These are phyloP conservation scores for Fusarium palustre DNA, from an alignment of 2,329 filamentous ascomycete genomes.

Conservation along the genomic window DNA sequence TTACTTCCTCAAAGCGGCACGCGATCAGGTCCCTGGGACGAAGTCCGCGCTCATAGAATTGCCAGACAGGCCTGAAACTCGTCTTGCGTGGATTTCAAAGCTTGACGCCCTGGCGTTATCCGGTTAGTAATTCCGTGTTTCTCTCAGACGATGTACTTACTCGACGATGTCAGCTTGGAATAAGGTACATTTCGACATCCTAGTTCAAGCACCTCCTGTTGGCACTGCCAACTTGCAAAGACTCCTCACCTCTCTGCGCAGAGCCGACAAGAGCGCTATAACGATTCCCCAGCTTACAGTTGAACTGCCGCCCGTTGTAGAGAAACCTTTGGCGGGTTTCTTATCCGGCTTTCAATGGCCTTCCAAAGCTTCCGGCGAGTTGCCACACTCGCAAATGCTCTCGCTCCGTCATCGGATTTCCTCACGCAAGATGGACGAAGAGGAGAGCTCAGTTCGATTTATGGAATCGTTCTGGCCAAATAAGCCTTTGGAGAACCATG, in stretches of 20 bases:
- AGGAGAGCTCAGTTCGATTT: conserved; percentile 79
- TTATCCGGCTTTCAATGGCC: conserved; percentile 77
- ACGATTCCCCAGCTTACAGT: conserved; percentile 81
- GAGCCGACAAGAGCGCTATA: conserved; percentile 80
- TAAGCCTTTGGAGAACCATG: conserved; percentile 72
- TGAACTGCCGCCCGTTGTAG: conserved; percentile 80
- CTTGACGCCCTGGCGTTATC: conserved; percentile 79
- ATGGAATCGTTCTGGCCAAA: conserved; percentile 90
- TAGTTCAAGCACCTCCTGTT: conserved; percentile 79
- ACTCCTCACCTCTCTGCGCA: conserved; percentile 79
- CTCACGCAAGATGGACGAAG: conserved; percentile 67
- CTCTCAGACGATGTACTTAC: conserved; percentile 39
- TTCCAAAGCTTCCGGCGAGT: conserved; percentile 54
- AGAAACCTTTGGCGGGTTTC: conserved; percentile 72
- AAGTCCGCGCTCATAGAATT: conserved; percentile 79
- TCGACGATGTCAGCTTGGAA: conserved; percentile 73
- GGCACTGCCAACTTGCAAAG: conserved; percentile 81
- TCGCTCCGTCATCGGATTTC: conserved; percentile 81
- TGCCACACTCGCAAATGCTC: conserved; percentile 64
- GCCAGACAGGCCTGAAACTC: conserved; percentile 70
- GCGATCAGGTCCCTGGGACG: conserved; percentile 63
- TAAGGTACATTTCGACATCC: conserved; percentile 79
- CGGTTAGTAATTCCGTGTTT: conserved; percentile 56
- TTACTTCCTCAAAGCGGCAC: conserved; percentile 73
- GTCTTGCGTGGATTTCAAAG: conserved; percentile 80